Evolutionary conservation across 1,284 basidiomycete species (phyloP).

Genomic region (Rhizoctonia solani): DNA sequence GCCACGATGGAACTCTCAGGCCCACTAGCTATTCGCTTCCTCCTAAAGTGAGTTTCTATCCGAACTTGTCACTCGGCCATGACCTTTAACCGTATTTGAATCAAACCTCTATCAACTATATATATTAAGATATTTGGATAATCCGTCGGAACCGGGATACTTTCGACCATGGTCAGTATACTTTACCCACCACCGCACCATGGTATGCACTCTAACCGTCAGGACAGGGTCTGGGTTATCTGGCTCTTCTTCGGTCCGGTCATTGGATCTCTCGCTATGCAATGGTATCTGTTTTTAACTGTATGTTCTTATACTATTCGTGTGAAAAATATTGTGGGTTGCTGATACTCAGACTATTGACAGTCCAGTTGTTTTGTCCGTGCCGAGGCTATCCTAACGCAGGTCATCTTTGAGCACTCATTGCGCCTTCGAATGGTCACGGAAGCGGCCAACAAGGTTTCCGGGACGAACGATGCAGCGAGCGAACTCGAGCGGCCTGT

Average conservation of each 20-base stretch:
- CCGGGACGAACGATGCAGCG: not conserved
- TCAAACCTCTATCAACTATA: constrained; percentile 45
- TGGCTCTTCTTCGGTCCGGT: constrained; percentile 64
- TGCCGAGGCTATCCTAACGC: constrained; percentile 65
- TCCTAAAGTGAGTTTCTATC: constrained; percentile 1
- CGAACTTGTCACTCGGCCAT: constrained; percentile 45
- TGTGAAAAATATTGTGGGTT: not conserved
- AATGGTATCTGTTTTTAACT: constrained; percentile 48
- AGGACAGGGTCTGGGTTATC: constrained; percentile 60
- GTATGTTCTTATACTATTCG: constrained; percentile 1
- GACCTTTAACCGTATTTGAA: too few species aligned
- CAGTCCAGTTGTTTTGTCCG: constrained; percentile 52
- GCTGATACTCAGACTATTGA: too few species aligned
- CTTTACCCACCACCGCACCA: not conserved
- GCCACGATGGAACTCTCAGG: constrained; percentile 24
- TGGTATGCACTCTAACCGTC: not conserved
- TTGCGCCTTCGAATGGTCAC: constrained; percentile 62
- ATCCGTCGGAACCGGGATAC: constrained; percentile 46
- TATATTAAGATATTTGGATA: constrained; percentile 57
- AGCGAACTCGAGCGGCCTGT: constrained; percentile 39
- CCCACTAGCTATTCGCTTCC: constrained; percentile 18
- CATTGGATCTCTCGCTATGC: constrained; percentile 43
- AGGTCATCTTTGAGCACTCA: constrained; percentile 71
- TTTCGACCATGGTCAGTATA: constrained; percentile 51
- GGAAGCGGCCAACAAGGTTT: constrained; percentile 1